Evolutionary conservation across 371 early-diverging fungal species (phyloP), one percentile per base, ranked within the genome.

Genomic region (Syncephalastrum contaminatum): DNA sequence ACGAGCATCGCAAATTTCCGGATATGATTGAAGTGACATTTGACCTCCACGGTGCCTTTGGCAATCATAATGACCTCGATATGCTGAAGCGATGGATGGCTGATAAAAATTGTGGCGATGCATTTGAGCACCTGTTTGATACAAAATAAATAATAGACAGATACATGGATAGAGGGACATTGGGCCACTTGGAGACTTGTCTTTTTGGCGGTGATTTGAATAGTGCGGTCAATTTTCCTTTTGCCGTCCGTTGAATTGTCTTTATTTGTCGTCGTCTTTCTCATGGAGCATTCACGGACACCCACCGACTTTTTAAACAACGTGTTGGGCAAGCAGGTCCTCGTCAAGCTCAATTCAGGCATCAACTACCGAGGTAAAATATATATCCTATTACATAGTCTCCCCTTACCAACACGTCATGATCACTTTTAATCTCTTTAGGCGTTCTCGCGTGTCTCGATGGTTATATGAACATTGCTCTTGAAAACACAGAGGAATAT

Each of bases 381-480:
- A n/a, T n/a, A n/a, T n/a, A n/a, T n/a, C n/a, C n/a, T n/a, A n/a
- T n/a, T n/a, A n/a, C n/a, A n/a, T n/a, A n/a, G n/a, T n/a, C n/a
- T n/a, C n/a, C n/a, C n/a, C n/a, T n/a, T 43, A 13, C 18, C 14
- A 51, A 51, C 19, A 36, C n/a, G 24, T 16, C 30, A 30, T 43
- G 19, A 19, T 45, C 43, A 1, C 24, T 55, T 30, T 13, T 52
- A 4, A 24, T 24, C 19, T 39, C 19, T 36, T 10, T 72, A 91
- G 96, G 94, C 13, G 84, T 88, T 13, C 77, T 98, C 51, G 90
- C 96, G n/a, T 98, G 97, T 70, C 68, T 98, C 60, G 98, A 98
- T 73, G 97, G 97, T n/a, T 97, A 95, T 66, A 98, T 98, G 98
- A 97, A 98, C 73, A 95, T 98, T 71, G 97, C 96, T 4, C 64